Conservation (phyloP, 2,329 filamentous ascomycete species). For the Colletotrichum sp. region DNA sequence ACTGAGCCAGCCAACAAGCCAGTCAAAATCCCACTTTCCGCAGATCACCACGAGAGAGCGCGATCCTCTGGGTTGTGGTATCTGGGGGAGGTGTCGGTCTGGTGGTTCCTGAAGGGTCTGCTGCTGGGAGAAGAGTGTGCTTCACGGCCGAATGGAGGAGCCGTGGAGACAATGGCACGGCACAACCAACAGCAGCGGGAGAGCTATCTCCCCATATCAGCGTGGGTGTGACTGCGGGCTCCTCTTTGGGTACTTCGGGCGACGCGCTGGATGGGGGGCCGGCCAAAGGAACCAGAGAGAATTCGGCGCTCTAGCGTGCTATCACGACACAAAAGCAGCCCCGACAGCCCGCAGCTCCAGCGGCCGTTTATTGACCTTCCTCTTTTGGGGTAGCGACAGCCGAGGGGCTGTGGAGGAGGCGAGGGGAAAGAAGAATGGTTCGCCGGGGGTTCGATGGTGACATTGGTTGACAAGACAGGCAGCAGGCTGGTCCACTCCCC, state of each 20-base stretch:
- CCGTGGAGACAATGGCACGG: not conserved
- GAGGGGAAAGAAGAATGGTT: slow-evolving; percentile 17
- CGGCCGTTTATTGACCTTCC: slow-evolving; percentile 20
- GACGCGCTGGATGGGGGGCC: not conserved
- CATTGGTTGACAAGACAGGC: not conserved
- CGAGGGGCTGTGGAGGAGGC: slow-evolving; percentile 19
- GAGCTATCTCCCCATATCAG: not conserved
- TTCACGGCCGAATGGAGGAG: not conserved
- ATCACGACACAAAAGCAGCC: slow-evolving; percentile 16
- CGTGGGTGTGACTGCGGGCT: slow-evolving; percentile 1
- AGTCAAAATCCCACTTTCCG: slow-evolving; percentile 13
- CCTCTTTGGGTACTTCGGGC: not conserved
- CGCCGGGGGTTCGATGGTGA: slow-evolving; percentile 10
- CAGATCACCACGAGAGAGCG: not conserved
- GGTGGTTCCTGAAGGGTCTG: not conserved
- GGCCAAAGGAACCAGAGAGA: slow-evolving; percentile 6
- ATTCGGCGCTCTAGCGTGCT: slow-evolving; percentile 13
- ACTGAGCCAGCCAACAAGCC: not conserved
- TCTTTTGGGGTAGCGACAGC: slow-evolving; percentile 20
- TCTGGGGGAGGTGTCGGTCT: not conserved
- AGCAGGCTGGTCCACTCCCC: not conserved
- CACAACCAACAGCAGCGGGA: not conserved
- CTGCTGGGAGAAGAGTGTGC: not conserved
- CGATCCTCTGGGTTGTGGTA: not conserved
- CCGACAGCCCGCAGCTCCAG: slow-evolving; percentile 8